Percentiles rank a stretch among this genome's conserved stretches.
Evolutionary conservation across 2,329 filamentous ascomycete species (phyloP).

Genomic region (Penicillium sp.): DNA sequence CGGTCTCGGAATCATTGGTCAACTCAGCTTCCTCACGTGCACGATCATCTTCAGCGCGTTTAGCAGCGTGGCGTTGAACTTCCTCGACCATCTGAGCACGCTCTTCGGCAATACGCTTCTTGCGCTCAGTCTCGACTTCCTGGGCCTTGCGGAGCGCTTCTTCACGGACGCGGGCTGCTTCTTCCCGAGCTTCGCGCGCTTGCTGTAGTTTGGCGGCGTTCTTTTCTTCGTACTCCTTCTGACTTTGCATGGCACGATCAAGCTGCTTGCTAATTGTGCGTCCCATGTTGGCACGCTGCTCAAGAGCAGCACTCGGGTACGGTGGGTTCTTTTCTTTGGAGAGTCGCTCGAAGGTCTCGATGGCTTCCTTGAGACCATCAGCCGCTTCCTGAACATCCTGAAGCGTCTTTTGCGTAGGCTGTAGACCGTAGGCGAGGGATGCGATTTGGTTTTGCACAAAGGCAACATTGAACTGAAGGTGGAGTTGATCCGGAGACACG

Average conservation of each 20-base stretch:
- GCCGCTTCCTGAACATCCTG: conserved; percentile 79
- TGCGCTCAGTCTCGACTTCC: conserved; percentile 70
- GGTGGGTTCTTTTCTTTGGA: conserved; percentile 69
- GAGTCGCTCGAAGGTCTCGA: conserved; percentile 65
- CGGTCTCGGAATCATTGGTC: conserved; percentile 79
- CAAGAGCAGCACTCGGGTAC: conserved; percentile 86
- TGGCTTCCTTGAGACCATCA: conserved; percentile 80
- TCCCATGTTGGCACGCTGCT: conserved; percentile 96
- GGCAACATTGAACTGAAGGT: conserved; percentile 96
- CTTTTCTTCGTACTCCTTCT: conserved; percentile 89
- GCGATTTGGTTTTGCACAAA: conserved; percentile 97
- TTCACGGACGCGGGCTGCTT: conserved; percentile 75
- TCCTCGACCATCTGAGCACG: conserved; percentile 76
- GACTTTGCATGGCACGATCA: conserved; percentile 77
- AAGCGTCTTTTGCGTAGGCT: conserved; percentile 74
- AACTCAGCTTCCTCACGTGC: conserved; percentile 72
- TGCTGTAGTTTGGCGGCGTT: conserved; percentile 85
- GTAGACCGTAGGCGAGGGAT: conserved; percentile 71
- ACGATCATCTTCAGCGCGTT: conserved; percentile 70
- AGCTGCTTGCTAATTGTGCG: conserved; percentile 92
- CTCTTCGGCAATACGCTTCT: conserved; percentile 82
- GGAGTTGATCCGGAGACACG: conserved; percentile 77
- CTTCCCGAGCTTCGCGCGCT: conserved; percentile 76
- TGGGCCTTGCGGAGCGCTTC: conserved; percentile 70
- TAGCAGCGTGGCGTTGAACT: conserved; percentile 71